Evolutionary conservation across 129 eudicot species (phyloP).

Genomic region (Flaveria robusta): DNA sequence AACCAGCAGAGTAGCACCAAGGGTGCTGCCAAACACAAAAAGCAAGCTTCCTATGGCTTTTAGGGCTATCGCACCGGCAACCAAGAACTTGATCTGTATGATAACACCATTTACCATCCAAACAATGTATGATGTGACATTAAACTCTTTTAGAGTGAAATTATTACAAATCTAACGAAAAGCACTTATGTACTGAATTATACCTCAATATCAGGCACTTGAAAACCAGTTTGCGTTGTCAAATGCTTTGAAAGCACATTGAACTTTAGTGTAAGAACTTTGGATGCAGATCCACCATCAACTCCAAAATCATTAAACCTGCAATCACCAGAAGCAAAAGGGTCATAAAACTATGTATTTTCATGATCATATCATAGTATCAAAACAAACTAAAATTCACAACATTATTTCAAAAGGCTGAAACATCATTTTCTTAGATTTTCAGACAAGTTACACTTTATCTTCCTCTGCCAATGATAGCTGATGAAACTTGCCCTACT

Average conservation of each 20-base stretch:
- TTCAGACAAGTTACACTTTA: background rate
- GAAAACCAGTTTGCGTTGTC: constrained; percentile 58
- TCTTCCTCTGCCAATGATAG: background rate
- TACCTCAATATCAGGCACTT: constrained; percentile 70
- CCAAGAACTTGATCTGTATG: constrained; percentile 62
- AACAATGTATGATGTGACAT: background rate
- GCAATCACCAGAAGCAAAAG: background rate
- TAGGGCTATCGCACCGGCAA: constrained; percentile 64
- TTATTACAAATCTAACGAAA: background rate
- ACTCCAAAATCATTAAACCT: constrained; percentile 74
- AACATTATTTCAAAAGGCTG: background rate
- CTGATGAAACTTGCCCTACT: background rate
- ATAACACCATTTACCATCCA: constrained; percentile 2
- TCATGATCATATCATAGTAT: background rate
- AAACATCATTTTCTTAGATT: background rate
- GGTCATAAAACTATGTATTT: background rate
- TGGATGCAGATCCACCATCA: constrained; percentile 88
- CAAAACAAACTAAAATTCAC: background rate
- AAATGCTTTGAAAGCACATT: constrained; percentile 63
- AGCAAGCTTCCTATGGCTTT: constrained; percentile 78
- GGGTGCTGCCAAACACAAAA: constrained; percentile 67
- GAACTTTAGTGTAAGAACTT: constrained; percentile 61
- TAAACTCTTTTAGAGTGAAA: background rate
- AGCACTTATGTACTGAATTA: constrained; percentile 18
- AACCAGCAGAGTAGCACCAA: constrained; percentile 84